Percentiles rank a stretch among this genome's conserved stretches.
These are phyloP conservation scores for Cyberlindnera nakhonratchasimensis DNA, from an alignment of 805 yeast genomes.

Conservation along the genomic window DNA sequence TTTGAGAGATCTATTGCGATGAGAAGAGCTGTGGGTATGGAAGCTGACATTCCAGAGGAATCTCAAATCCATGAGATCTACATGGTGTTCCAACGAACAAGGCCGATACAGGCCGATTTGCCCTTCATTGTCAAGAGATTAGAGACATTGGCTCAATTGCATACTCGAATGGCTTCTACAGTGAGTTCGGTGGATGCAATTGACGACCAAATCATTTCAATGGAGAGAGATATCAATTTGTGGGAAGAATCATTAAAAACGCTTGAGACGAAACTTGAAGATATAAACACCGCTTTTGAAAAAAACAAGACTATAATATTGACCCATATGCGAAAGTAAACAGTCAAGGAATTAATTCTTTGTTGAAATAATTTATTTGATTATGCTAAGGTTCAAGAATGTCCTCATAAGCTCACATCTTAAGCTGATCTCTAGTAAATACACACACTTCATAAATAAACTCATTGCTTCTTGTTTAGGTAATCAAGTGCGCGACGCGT, in stretches of 20 bases:
- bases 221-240: constrained; percentile 25
- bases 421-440: too few species aligned
- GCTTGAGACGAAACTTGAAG: constrained; percentile 24
- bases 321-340: neutral
- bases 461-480: neutral
- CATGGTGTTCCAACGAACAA: constrained; percentile 18
- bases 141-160: constrained; percentile 26
- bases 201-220: constrained; percentile 18
- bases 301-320: constrained; percentile 9
- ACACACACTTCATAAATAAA: neutral
- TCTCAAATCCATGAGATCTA: constrained; percentile 27
- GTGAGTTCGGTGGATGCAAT: constrained; percentile 20
- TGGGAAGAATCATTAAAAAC: constrained; percentile 28
- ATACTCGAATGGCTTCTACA: constrained; percentile 18
- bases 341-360: neutral
- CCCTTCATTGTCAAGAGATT: constrained; percentile 29
- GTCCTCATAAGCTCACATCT: too few species aligned
- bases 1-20: constrained; percentile 28
- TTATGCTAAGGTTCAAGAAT: too few species aligned
- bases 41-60: constrained; percentile 23
- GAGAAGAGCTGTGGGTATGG: constrained; percentile 20
- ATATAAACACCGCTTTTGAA: constrained; percentile 20
- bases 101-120: constrained; percentile 21
- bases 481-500: constrained; percentile 4
- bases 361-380: too few species aligned